A percentile compares a stretch with the other conserved stretches of the same genome.
Conservation (phyloP, 2,329 filamentous ascomycete genomes). For the Hortaea sp. region DNA sequence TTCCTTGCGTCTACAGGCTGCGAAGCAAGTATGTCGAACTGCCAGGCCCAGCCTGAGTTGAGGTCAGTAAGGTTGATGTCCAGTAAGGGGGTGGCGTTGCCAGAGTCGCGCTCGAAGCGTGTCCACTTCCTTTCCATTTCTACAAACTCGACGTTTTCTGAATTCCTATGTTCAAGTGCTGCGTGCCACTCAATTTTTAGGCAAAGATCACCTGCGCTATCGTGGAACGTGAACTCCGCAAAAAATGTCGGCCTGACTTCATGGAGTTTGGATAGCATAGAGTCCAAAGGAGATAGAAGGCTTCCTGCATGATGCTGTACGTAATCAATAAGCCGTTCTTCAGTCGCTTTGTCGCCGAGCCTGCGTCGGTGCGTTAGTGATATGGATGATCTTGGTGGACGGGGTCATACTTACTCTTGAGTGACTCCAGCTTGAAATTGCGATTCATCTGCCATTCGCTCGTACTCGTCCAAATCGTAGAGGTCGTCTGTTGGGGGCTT, state of each 20-base stretch:
- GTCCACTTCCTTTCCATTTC: conserved; percentile 15
- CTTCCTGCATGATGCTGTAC: no score
- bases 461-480: conserved; percentile 23
- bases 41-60: conserved; percentile 19
- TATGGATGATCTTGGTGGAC: conserved; percentile 1
- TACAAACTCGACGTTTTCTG: conserved; percentile 2
- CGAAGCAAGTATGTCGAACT: conserved; percentile 19
- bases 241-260: conserved; percentile 20
- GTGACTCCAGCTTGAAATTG: conserved; percentile 22
- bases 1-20: conserved; percentile 9
- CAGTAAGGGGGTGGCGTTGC: conserved; percentile 12
- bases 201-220: conserved; percentile 12
- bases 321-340: conserved; percentile 9
- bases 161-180: conserved; percentile 1
- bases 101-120: conserved; percentile 16
- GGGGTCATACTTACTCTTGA: conserved; percentile 19
- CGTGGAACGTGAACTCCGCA: conserved; percentile 20
- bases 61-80: conserved; percentile 20
- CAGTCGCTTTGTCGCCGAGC: conserved; percentile 16
- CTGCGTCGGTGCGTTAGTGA: conserved; percentile 6
- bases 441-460: conserved; percentile 20
- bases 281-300: no score
- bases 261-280: conserved; percentile 8
- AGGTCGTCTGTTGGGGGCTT: conserved; percentile 9
- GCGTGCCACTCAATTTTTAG: conserved; percentile 19